Conservation (phyloP, 768 basidiomycete genomes). For the Galerina marginata region DNA sequence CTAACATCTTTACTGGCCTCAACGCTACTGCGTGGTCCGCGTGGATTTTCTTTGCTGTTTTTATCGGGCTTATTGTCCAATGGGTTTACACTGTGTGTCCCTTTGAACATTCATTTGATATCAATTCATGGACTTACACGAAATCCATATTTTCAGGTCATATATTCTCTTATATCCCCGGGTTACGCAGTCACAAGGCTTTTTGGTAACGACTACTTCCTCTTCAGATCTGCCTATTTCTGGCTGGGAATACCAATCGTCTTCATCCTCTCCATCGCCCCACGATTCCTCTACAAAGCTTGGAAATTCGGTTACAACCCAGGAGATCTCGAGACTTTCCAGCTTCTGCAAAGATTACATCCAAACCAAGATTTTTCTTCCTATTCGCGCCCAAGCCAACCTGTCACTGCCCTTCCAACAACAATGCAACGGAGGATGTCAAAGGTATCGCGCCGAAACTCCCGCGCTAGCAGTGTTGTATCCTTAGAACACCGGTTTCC, state of each 20-base stretch:
- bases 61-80: conserved; percentile 80
- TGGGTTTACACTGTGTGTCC: conserved; percentile 76
- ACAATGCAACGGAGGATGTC: conserved; percentile 16
- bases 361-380: conserved; percentile 62
- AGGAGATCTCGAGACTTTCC: conserved; percentile 80
- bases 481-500: conserved; percentile 22
- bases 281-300: conserved; percentile 77
- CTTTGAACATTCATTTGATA: neutral
- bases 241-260: conserved; percentile 83
- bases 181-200: conserved; percentile 68
- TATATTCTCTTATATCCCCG: conserved; percentile 83
- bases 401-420: conserved; percentile 26
- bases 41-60: conserved; percentile 86
- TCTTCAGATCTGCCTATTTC: conserved; percentile 86
- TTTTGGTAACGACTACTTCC: conserved; percentile 75
- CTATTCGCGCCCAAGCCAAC: conserved; percentile 27
- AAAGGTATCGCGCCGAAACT: conserved; percentile 6
- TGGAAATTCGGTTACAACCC: conserved; percentile 74
- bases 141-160: conserved; percentile 47
- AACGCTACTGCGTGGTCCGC: conserved; percentile 87
- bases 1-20: conserved; percentile 87
- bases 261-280: conserved; percentile 71
- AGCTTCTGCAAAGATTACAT: conserved; percentile 69
- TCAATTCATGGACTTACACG: neutral
- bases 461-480: conserved; percentile 17